phyloP scores from a whole-genome alignment of 2,329 filamentous ascomycete genomes.

The Lachnellula suecica region DNA sequence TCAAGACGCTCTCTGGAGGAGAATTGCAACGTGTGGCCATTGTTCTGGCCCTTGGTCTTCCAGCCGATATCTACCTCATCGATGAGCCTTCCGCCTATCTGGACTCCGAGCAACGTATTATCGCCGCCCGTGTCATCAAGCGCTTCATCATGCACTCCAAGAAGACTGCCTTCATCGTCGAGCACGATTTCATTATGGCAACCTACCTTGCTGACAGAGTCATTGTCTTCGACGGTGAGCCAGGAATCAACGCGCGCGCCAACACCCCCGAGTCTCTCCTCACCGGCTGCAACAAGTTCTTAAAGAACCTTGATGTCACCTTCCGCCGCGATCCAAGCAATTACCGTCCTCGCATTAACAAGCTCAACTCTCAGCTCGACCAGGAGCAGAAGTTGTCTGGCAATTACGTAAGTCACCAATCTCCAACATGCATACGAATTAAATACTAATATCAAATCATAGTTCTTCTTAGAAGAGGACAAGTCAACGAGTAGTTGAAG shows the following conservation, averaged over 20 bases:
- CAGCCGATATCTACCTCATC: conserved; percentile 97
- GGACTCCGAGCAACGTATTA: conserved; percentile 98
- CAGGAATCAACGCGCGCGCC: conserved; percentile 83
- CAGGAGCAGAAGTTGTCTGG: conserved; percentile 93
- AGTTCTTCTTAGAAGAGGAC: conserved; percentile 95
- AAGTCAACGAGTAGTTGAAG: conserved; percentile 55
- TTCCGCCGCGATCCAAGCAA: conserved; percentile 98
- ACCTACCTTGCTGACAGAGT: conserved; percentile 81
- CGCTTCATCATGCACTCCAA: conserved; percentile 99
- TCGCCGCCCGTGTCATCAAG: conserved; percentile 97
- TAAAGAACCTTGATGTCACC: conserved; percentile 95
- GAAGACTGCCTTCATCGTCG: conserved; percentile 98
- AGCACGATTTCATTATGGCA: conserved; percentile 99
- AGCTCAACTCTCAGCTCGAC: conserved; percentile 90
- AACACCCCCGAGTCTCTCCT: conserved; percentile 89
- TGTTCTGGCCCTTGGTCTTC: conserved; percentile 90
- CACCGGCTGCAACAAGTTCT: conserved; percentile 90
- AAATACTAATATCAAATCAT: conserved; percentile 5
- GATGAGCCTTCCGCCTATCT: conserved; percentile 97
- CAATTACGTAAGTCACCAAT: conserved; percentile 71
- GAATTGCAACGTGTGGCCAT: conserved; percentile 99
- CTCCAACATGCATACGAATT: neutral
- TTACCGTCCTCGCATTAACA: conserved; percentile 98
- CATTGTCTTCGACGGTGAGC: conserved; percentile 96
- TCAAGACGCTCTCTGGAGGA: conserved; percentile 98